A percentile compares a stretch with the other conserved stretches of the same genome.
These are phyloP conservation scores for Globisporangium paroecandrum DNA, from an alignment of 352 stramenopile genomes.

Conservation along the genomic window DNA sequence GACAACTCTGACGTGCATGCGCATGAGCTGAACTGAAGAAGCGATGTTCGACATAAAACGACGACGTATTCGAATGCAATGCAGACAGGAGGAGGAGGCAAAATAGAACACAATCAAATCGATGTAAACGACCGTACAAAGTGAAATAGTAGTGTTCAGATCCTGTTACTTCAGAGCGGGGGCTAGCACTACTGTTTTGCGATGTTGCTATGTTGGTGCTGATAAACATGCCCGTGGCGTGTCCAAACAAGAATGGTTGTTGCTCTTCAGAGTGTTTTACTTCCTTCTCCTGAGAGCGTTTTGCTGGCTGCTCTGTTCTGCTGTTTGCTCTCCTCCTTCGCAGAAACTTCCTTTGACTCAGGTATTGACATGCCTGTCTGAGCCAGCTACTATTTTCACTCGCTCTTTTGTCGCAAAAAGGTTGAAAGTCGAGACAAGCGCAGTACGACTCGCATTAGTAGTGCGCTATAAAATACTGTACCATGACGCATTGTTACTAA, in stretches of 20 bases:
- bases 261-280: too few relatives aligned
- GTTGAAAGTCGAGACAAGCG: neutral
- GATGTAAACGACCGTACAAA: neutral
- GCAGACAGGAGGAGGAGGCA: neutral
- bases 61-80: too few relatives aligned
- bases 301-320: too few relatives aligned
- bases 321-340: neutral
- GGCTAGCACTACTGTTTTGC: too few relatives aligned
- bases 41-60: neutral
- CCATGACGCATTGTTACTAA: neutral
- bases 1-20: neutral
- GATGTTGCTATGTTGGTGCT: neutral
- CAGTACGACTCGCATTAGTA: neutral
- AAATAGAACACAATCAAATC: neutral
- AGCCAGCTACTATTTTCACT: neutral
- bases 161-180: neutral
- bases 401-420: neutral
- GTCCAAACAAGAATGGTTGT: too few relatives aligned
- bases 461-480: neutral
- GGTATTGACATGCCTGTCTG: slow-evolving; percentile 1
- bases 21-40: neutral
- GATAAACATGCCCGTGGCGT: too few relatives aligned
- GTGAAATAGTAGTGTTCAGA: neutral
- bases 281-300: too few relatives aligned
- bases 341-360: slow-evolving; percentile 6